Evolutionary conservation across 345 rosid genomes (phyloP).

Genomic region (Pugionium dolabratum): DNA sequence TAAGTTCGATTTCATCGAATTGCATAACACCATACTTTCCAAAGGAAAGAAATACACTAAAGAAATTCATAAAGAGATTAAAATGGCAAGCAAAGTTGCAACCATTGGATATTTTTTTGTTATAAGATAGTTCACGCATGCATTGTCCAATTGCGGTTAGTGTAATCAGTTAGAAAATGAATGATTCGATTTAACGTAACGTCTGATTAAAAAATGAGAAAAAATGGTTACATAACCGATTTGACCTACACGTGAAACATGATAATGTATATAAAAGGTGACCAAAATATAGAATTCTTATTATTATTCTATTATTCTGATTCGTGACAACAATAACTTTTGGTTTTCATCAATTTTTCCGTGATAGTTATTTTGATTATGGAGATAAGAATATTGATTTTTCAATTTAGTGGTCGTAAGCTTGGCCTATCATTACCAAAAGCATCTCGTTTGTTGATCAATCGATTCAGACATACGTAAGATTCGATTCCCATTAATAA

Average conservation of each 20-base stretch:
- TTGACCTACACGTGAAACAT: too few species aligned
- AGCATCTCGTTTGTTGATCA: constrained; percentile 35
- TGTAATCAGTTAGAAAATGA: too few species aligned
- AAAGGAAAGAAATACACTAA: background rate
- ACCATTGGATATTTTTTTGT: too few species aligned
- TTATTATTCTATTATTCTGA: background rate
- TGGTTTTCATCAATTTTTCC: background rate
- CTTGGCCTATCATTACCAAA: constrained; percentile 18
- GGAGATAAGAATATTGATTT: background rate
- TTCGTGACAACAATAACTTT: background rate
- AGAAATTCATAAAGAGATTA: too few species aligned
- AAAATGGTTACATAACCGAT: too few species aligned
- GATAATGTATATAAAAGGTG: background rate
- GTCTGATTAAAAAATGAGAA: background rate
- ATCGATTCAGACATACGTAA: constrained; percentile 16
- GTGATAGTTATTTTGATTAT: background rate
- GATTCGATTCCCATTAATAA: background rate
- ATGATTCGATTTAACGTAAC: background rate
- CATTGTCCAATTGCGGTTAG: too few species aligned
- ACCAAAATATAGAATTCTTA: background rate
- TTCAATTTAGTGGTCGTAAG: background rate
- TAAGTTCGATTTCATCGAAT: background rate
- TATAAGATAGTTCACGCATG: too few species aligned
- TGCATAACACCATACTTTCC: background rate
- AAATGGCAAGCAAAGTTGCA: too few species aligned